Conservation (phyloP, 1,284 basidiomycete genomes). For the Cryptococcus amylolentus region DNA sequence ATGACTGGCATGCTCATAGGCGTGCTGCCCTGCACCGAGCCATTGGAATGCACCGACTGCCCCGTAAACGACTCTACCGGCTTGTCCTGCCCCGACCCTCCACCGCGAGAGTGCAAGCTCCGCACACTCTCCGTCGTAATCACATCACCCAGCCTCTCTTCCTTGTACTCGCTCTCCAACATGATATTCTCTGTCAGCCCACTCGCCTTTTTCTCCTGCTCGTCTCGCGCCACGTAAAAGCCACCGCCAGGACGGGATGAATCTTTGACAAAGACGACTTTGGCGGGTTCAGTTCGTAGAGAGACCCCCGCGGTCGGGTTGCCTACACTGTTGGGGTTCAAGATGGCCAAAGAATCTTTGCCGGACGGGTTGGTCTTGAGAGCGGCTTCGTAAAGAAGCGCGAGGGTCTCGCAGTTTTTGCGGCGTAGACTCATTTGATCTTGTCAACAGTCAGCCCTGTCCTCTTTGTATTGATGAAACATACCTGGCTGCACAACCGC, state of each 20-base stretch:
- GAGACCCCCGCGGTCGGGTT: constrained; percentile 53
- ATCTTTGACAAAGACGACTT: constrained; percentile 39
- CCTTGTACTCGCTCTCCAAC: constrained; percentile 11
- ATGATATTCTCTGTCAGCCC: constrained; percentile 21
- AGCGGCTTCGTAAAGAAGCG: constrained; percentile 84
- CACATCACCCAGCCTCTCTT: background rate
- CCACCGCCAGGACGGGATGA: constrained; percentile 68
- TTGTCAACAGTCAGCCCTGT: constrained; percentile 45
- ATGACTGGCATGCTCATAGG: background rate
- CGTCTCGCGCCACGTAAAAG: constrained; percentile 65
- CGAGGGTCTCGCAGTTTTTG: constrained; percentile 77
- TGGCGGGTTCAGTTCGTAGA: constrained; percentile 32
- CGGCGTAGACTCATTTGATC: constrained; percentile 89
- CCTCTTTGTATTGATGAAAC: background rate
- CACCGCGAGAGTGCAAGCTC: background rate
- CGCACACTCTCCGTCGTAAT: background rate
- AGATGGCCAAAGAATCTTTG: constrained; percentile 22
- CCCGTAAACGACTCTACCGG: no score
- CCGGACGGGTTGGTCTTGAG: constrained; percentile 58
- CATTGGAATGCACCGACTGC: no score
- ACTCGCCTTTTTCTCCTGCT: constrained; percentile 48
- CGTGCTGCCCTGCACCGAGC: background rate
- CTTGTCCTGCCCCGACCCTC: no score
- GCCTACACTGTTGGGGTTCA: constrained; percentile 22
- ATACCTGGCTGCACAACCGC: constrained; percentile 50